Evolutionary conservation across 192 early-diverging fungal species (phyloP).

Genomic region (Phlyctochytrium arcticum): DNA sequence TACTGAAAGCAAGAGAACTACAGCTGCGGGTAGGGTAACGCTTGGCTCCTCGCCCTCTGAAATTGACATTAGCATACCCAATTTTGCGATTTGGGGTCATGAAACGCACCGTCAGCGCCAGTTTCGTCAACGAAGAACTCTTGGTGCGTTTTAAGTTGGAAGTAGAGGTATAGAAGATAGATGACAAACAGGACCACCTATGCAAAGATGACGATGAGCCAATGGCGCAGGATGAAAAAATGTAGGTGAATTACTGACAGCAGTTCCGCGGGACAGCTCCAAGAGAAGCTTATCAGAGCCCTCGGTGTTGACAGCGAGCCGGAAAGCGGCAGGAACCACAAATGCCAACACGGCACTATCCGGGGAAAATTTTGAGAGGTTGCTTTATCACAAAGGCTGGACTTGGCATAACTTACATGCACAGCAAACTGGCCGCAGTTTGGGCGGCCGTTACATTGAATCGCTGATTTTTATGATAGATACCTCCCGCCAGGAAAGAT

Average conservation of each 20-base stretch:
- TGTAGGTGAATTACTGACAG: slow-evolving; percentile 15
- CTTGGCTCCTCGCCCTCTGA: slow-evolving; percentile 13
- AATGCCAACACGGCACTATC: slow-evolving; percentile 16
- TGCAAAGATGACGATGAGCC: not conserved
- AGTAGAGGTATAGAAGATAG: slow-evolving; percentile 56
- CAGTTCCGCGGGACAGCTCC: slow-evolving; percentile 25
- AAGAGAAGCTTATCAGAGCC: slow-evolving; percentile 15
- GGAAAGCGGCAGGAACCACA: slow-evolving; percentile 29
- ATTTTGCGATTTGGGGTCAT: slow-evolving; percentile 11
- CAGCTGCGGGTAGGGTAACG: slow-evolving; percentile 39
- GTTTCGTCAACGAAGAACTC: slow-evolving; percentile 30
- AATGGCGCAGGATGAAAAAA: not conserved
- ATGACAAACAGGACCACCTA: slow-evolving; percentile 42
- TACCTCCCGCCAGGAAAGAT: slow-evolving; percentile 83
- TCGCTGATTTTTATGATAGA: slow-evolving; percentile 55
- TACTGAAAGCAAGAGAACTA: slow-evolving; percentile 62
- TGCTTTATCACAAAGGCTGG: not conserved
- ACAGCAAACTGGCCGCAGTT: slow-evolving; percentile 22
- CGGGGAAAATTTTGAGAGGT: not conserved
- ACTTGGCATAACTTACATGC: not conserved
- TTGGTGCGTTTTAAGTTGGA: slow-evolving; percentile 85
- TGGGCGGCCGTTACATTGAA: slow-evolving; percentile 29
- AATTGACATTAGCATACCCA: not conserved
- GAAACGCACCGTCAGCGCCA: not conserved
- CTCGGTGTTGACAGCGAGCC: not conserved